Evolutionary conservation across 345 rosid genomes (phyloP).

Genomic region (Murraya koenigii): DNA sequence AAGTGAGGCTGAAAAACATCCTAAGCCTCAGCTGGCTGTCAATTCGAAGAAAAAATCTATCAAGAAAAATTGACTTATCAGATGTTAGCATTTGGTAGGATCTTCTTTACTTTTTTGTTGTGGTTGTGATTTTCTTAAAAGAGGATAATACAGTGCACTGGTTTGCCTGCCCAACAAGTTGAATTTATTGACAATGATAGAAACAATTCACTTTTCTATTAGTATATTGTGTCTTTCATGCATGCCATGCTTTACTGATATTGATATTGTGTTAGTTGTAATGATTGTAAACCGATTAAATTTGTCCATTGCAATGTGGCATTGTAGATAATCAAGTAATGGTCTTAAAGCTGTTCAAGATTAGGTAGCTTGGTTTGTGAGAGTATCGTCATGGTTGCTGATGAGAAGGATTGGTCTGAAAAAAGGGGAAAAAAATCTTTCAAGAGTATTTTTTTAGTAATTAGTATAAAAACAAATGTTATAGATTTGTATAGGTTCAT

Average conservation of each 20-base stretch:
- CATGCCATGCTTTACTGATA: not conserved
- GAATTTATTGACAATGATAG: not conserved
- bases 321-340: not conserved
- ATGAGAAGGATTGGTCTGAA: not conserved
- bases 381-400: not conserved
- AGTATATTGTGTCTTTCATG: not conserved
- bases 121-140: not conserved
- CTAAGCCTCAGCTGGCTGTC: constrained; percentile 55
- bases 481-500: not conserved
- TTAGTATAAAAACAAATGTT: not conserved
- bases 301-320: not conserved
- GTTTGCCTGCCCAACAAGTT: not conserved
- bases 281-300: not conserved
- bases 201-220: not conserved
- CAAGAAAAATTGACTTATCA: constrained; percentile 40
- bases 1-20: constrained; percentile 73
- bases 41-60: constrained; percentile 59
- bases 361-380: not conserved
- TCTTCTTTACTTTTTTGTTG: constrained; percentile 1
- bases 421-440: not conserved
- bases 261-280: not conserved
- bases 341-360: not conserved
- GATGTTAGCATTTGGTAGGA: constrained; percentile 5
- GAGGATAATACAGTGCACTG: constrained; percentile 2
- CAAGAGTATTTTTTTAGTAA: not conserved